These are phyloP conservation scores for Pouteria glomerata DNA, from an alignment of 148 eudicot species.

Conservation along the genomic window DNA sequence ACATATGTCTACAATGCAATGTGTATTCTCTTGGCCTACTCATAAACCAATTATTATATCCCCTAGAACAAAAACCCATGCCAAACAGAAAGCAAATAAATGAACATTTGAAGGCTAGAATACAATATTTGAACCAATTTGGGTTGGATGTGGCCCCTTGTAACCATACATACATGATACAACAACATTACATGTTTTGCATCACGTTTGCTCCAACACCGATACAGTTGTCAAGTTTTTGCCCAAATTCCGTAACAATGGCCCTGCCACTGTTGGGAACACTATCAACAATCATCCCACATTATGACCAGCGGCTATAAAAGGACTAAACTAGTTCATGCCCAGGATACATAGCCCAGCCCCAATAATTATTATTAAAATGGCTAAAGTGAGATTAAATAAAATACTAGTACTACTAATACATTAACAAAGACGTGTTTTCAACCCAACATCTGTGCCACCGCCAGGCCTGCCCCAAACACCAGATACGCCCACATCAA, in stretches of 20 bases:
- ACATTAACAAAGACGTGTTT: no score
- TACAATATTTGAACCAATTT: not conserved
- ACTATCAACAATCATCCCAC: not conserved
- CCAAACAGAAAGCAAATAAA: not conserved
- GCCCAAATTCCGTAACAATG: no score
- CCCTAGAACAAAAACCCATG: not conserved
- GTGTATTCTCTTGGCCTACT: not conserved
- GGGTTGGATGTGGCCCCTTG: no score
- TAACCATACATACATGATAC: no score
- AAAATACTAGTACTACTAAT: not conserved
- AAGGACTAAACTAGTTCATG: not conserved
- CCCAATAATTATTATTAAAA: not conserved
- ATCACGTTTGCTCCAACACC: not conserved
- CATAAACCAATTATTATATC: not conserved
- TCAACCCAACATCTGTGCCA: no score
- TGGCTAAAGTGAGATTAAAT: not conserved
- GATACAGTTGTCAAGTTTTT: no score
- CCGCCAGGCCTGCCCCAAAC: no score
- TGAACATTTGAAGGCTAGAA: not conserved
- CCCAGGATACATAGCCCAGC: no score
- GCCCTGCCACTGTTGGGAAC: not conserved
- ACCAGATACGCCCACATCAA: no score
- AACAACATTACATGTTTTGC: not conserved
- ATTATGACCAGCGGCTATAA: not conserved
- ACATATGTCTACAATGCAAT: not conserved